A percentile compares a stretch with the other conserved stretches of the same genome.
These are phyloP conservation scores for Teratosphaeria destructans DNA, from an alignment of 2,329 filamentous ascomycete genomes.

Conservation along the genomic window DNA sequence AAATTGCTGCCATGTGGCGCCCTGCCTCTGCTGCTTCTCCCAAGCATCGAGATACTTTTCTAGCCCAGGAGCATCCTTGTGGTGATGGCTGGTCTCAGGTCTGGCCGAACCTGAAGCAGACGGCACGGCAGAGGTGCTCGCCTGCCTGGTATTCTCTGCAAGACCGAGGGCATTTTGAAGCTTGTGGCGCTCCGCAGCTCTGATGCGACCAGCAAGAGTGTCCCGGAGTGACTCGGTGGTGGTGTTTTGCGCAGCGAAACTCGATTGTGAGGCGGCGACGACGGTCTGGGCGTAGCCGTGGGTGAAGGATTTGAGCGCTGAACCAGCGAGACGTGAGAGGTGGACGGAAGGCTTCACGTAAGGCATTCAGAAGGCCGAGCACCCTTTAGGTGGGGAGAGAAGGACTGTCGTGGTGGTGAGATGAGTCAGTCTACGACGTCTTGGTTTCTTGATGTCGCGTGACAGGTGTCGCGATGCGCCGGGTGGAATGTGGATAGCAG, in stretches of 20 bases:
- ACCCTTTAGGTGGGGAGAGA: slow-evolving; percentile 50
- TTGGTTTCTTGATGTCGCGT: neutral
- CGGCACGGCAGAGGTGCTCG: slow-evolving; percentile 26
- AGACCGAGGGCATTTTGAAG: slow-evolving; percentile 21
- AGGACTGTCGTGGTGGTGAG: slow-evolving; percentile 27
- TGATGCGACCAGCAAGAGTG: slow-evolving; percentile 40
- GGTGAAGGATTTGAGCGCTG: slow-evolving; percentile 68
- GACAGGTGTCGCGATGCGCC: slow-evolving; percentile 8
- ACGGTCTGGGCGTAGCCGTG: slow-evolving; percentile 97
- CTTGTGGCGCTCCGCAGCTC: slow-evolving; percentile 22
- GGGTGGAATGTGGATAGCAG: neutral
- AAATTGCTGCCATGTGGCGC: slow-evolving; percentile 72
- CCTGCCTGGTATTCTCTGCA: slow-evolving; percentile 25
- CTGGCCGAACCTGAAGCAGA: slow-evolving; percentile 10
- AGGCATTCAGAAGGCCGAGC: slow-evolving; percentile 73
- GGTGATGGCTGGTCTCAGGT: slow-evolving; percentile 17
- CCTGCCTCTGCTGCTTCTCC: slow-evolving; percentile 63
- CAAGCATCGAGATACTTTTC: slow-evolving; percentile 88
- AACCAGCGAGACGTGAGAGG: slow-evolving; percentile 79
- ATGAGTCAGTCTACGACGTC: slow-evolving; percentile 10
- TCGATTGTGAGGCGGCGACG: slow-evolving; percentile 85
- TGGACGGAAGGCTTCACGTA: slow-evolving; percentile 58
- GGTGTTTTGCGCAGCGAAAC: slow-evolving; percentile 57
- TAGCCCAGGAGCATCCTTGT: slow-evolving; percentile 45
- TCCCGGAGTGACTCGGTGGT: slow-evolving; percentile 44